Evolutionary conservation across 2,329 filamentous ascomycete genomes (phyloP).

Genomic region (Hypoxylon sp.): DNA sequence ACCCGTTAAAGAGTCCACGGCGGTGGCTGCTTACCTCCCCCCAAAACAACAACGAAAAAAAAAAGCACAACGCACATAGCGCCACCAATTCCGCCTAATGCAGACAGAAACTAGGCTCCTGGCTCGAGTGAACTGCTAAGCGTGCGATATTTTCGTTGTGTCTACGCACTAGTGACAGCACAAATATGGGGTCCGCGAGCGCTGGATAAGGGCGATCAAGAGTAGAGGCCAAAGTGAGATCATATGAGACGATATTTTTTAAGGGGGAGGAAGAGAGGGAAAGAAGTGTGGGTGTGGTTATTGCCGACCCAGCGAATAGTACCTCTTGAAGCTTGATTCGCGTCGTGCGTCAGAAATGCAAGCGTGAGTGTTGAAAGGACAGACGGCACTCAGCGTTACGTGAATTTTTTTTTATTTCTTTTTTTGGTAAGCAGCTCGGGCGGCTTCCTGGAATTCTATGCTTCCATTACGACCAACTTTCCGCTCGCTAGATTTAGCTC

Average conservation of each 20-base stretch:
- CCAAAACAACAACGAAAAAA: too few species aligned
- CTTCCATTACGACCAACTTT: background rate
- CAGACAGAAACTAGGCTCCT: background rate
- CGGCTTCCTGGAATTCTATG: background rate
- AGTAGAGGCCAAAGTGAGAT: background rate
- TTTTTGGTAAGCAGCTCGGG: background rate
- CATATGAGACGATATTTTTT: background rate
- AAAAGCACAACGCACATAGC: background rate
- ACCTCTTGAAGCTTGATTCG: background rate
- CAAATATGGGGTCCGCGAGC: constrained; percentile 1
- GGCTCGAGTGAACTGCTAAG: background rate
- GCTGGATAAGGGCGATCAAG: constrained; percentile 7
- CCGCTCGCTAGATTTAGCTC: background rate
- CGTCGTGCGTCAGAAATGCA: background rate
- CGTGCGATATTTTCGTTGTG: background rate
- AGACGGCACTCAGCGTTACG: constrained; percentile 14
- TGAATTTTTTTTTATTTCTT: background rate
- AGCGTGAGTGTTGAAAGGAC: background rate
- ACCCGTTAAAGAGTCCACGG: background rate
- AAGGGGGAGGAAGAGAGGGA: background rate
- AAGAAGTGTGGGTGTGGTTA: constrained; percentile 3
- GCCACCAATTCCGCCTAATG: background rate
- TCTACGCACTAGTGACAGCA: background rate
- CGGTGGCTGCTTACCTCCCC: background rate
- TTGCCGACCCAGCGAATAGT: background rate